phyloP scores from a whole-genome alignment of 768 basidiomycete genomes.

The Leccinum subgranulosum region DNA sequence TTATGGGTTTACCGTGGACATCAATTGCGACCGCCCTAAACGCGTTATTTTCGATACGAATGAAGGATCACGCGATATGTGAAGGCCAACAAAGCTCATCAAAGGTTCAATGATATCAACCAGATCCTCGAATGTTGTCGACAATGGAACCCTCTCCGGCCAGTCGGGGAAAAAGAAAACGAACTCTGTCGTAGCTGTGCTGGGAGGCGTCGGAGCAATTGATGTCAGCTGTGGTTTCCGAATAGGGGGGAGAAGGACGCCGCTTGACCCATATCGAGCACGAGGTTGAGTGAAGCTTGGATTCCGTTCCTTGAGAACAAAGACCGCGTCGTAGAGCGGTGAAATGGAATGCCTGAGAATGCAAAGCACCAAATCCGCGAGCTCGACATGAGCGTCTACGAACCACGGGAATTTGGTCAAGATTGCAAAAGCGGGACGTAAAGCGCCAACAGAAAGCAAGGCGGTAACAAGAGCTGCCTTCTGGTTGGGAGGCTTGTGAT shows the following conservation, averaged over 20 bases:
- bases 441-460: conserved; percentile 82
- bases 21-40: conserved; percentile 66
- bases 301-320: conserved; percentile 58
- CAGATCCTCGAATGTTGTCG: conserved; percentile 64
- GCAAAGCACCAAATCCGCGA: conserved; percentile 85
- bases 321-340: conserved; percentile 54
- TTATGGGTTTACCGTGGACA: conserved; percentile 44
- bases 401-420: conserved; percentile 85
- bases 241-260: conserved; percentile 47
- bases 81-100: conserved; percentile 74
- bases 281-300: conserved; percentile 62
- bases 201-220: conserved; percentile 77
- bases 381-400: conserved; percentile 72
- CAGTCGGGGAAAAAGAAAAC: conserved; percentile 91
- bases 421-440: conserved; percentile 74
- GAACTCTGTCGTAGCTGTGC: conserved; percentile 71
- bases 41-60: conserved; percentile 80
- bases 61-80: conserved; percentile 73
- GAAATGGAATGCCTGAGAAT: conserved; percentile 66
- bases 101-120: conserved; percentile 74
- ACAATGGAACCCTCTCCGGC: conserved; percentile 66
- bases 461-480: conserved; percentile 75
- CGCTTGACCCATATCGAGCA: conserved; percentile 58
- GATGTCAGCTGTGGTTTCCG: conserved; percentile 70
- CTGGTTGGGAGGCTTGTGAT: conserved; percentile 60